phyloP scores from a whole-genome alignment of 2,329 filamentous ascomycete genomes.

The Fragosphaeria purpurea region DNA sequence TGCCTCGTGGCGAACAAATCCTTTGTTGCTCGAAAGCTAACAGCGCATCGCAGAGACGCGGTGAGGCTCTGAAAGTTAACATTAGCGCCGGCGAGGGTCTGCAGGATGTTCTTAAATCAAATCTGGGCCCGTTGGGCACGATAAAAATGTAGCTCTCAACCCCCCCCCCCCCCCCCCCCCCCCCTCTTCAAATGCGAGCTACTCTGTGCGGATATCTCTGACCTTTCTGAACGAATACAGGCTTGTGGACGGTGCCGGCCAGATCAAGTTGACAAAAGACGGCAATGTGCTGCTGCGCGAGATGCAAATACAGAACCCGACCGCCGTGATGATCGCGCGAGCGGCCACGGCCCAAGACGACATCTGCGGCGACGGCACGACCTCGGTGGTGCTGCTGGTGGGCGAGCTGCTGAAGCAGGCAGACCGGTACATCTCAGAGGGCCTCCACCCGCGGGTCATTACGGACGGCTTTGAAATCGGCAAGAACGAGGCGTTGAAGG shows the following conservation, averaged over 20 bases:
- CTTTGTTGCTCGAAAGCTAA: conserved; percentile 16
- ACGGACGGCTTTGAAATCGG: conserved; percentile 97
- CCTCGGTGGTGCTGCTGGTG: conserved; percentile 87
- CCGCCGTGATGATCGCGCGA: conserved; percentile 72
- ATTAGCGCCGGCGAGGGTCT: conserved; percentile 92
- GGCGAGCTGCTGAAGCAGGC: conserved; percentile 97
- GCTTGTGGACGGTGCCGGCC: conserved; percentile 60
- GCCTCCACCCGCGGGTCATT: conserved; percentile 92
- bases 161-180: background rate
- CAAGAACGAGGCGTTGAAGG: conserved; percentile 84
- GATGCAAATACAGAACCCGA: conserved; percentile 97
- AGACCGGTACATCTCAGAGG: conserved; percentile 89
- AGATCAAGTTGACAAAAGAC: conserved; percentile 99
- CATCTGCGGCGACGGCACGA: conserved; percentile 96
- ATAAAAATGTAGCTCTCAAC: conserved; percentile 69
- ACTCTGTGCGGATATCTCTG: conserved; percentile 10
- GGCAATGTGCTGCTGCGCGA: conserved; percentile 75
- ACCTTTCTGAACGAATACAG: conserved; percentile 26
- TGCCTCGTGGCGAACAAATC: no score
- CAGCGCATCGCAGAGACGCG: conserved; percentile 60
- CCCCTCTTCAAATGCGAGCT: no score
- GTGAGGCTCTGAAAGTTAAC: conserved; percentile 93
- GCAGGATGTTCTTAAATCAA: conserved; percentile 91
- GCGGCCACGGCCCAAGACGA: conserved; percentile 97
- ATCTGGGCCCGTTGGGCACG: conserved; percentile 85